Evolutionary conservation across 331 rosid species (phyloP), one percentile per base, ranked within the genome.

Genomic region (Quercus phellos): DNA sequence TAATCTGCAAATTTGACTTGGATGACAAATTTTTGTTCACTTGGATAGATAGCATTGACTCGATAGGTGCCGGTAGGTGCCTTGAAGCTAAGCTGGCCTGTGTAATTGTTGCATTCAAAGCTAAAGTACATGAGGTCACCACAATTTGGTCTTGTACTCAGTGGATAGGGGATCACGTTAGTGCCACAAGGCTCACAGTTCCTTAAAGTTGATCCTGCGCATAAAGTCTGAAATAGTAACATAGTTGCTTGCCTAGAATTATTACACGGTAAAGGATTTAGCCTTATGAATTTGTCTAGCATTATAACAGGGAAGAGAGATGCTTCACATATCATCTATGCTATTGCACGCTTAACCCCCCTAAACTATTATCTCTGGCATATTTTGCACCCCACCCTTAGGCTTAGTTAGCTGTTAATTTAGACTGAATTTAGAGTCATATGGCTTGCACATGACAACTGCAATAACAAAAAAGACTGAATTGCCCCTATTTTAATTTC

Each of bases 121-220:
- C 51, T 67, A 43, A 0, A 59, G 81, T 89, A 89, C 55, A 13
- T 6, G 13, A 77, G 86, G 7, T 87, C 89, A 9, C 96, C 93
- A 24, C 96, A 91, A 34, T 17, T 38, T 19, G 10, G 51, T 2
- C 79, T 24, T 0, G 85, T 88, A 70, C 89, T 89, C 22, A 89
- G 56, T 4, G 93, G 92, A 83, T 87, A 91, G 21, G 92, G 93
- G 54, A 89, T 70, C 0, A 1, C 2, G 29, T 75, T 64, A 26
- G 79, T 75, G 34, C 93, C 90, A 18, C 93, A 91, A 74, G 87
- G 77, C 38, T 68, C 17, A 54, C 93, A 91, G 8, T 35, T 29
- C 59, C 66, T 75, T 0, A 16, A 4, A 5, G 72, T 84, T 43
- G 86, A 22, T 74, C 18, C 91, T 89, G 88, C 84, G 10, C 32